Base-by-base conservation (phyloP, 805 yeast genomes). In the Saccharomycopsis sp. region DNA sequence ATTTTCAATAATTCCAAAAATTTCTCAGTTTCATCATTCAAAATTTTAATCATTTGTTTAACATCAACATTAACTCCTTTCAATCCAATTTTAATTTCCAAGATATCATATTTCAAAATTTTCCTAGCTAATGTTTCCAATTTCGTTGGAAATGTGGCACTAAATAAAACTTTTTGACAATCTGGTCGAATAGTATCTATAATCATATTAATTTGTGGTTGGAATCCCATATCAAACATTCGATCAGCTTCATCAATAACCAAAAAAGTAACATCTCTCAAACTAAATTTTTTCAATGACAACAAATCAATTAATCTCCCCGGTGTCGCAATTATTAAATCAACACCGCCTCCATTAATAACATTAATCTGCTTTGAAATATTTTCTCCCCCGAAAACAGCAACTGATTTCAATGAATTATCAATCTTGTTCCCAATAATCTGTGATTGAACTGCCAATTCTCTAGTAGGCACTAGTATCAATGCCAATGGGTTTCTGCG, bases 211-310 rank as follows among this genome's bases (percentile, higher is more conserved):
- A 93, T 87, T 58, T 93, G 98, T 0, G 98, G 97, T 55, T 87
- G 97, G 63, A 93, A 93, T 1, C 98, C 98, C 74, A 93, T 68
- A 60, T 93, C 98, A 65, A 90, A 90, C 84, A 93, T 80, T 51
- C 98, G 66, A 62, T 93, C 98, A 1, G 97, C 97, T 59, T 93
- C 98, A 59, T 93, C 98, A 48, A 93, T 65, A 0, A 89, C 94
- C n/a, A 87, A 70, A 60, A 81, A 87, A 0, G 96, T 80, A 4
- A 84, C 78, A 7, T 17, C n/a, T 14, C 22, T 9, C 24, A 47
- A 26, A 35, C 89, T 65, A 23, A 68, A 64, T 4, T 93, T 66
- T 50, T 78, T 80, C 19, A 70, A 28, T 2, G 84, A 70, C 24
- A 93, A 63, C 34, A 93, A 64, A 62, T 93, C 98, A 44, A 93